phyloP scores from a whole-genome alignment of 1,284 basidiomycete genomes.

The Malassezia dermatis region DNA sequence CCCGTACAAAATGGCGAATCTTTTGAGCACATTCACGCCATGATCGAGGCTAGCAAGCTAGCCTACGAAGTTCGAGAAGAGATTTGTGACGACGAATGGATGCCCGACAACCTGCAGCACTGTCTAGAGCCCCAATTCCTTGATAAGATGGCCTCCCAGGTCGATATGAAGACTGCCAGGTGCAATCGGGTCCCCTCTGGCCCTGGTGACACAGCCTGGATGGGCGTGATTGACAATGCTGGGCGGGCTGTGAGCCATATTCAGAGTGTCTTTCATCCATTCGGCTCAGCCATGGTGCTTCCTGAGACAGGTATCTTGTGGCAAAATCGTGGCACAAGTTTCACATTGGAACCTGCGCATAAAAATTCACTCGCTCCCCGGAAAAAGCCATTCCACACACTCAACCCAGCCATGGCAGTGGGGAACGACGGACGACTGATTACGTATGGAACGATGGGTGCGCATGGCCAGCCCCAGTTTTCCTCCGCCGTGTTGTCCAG shows the following conservation, averaged over 20 bases:
- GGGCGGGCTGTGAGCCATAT: neutral
- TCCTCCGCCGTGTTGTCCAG: neutral
- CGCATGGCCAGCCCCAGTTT: neutral
- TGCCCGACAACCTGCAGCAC: neutral
- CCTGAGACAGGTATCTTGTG: neutral
- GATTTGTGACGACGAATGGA: neutral
- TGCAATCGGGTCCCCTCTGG: neutral
- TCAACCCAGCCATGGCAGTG: neutral
- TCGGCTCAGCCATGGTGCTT: neutral
- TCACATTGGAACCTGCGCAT: neutral
- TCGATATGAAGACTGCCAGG: neutral
- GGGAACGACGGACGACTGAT: neutral
- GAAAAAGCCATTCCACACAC: neutral
- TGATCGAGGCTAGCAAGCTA: neutral
- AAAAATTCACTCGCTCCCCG: neutral
- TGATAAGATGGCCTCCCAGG: neutral
- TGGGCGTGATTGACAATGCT: neutral
- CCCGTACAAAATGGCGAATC: neutral
- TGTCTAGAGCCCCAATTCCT: neutral
- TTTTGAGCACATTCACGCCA: neutral
- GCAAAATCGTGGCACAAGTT: neutral
- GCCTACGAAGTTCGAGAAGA: neutral
- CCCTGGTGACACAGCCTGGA: neutral
- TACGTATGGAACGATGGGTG: neutral
- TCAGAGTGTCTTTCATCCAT: conserved; percentile 1